These are phyloP conservation scores for Mycena latifolia DNA, from an alignment of 768 basidiomycete genomes.

Conservation along the genomic window DNA sequence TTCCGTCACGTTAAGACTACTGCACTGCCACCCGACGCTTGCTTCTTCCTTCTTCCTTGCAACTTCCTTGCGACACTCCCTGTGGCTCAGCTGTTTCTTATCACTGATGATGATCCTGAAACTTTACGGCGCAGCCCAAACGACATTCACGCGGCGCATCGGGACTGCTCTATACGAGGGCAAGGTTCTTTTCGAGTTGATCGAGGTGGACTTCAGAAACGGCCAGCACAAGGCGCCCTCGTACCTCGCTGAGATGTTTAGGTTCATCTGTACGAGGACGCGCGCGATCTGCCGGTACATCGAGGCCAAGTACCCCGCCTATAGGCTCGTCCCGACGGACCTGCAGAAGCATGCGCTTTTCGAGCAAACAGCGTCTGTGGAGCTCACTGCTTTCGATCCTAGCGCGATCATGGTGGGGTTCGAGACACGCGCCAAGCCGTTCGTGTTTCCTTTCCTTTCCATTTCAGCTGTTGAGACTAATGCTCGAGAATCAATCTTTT, in stretches of 20 bases:
- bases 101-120: slow-evolving; percentile 24
- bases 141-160: slow-evolving; percentile 22
- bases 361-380: slow-evolving; percentile 24
- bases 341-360: slow-evolving; percentile 42
- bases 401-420: background rate
- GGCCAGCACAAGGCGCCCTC: slow-evolving; percentile 51
- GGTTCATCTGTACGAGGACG: slow-evolving; percentile 61
- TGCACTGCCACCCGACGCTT: too few species aligned
- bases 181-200: slow-evolving; percentile 29
- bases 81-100: too few species aligned
- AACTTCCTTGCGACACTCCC: too few species aligned
- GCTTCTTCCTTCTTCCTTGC: too few species aligned
- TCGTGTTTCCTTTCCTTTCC: background rate
- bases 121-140: too few species aligned
- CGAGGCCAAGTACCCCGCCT: slow-evolving; percentile 54
- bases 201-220: slow-evolving; percentile 39
- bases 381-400: too few species aligned
- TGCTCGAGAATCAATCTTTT: too few species aligned
- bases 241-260: slow-evolving; percentile 31
- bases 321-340: slow-evolving; percentile 55
- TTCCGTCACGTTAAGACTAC: too few species aligned
- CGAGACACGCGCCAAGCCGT: slow-evolving; percentile 7
- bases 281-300: slow-evolving; percentile 58
- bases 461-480: too few species aligned
- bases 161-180: slow-evolving; percentile 12